Evolutionary conservation across 176 grass and related monocot genomes (phyloP).

Genomic region (Ampelocalamus luodianensis): DNA sequence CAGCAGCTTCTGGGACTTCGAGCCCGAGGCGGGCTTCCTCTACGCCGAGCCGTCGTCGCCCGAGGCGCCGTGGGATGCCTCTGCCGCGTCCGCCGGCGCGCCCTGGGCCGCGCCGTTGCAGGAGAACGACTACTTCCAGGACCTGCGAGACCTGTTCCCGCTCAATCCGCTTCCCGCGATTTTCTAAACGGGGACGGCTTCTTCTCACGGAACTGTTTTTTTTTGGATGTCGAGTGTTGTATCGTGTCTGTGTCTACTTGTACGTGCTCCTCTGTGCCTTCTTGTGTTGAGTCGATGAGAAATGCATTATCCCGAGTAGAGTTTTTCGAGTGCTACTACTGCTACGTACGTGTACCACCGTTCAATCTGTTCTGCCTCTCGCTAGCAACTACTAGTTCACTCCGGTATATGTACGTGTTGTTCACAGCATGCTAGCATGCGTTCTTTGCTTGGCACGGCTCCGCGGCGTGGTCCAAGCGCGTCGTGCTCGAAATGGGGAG

Average conservation of each 20-base stretch:
- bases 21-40: constrained; percentile 40
- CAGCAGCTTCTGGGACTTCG: constrained; percentile 58
- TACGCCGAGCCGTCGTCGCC: constrained; percentile 67
- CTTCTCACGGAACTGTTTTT: not conserved
- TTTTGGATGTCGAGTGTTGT: not conserved
- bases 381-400: not conserved
- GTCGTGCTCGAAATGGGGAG: constrained; percentile 39
- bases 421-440: constrained; percentile 11
- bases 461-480: constrained; percentile 30
- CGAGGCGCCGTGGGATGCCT: constrained; percentile 31
- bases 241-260: not conserved
- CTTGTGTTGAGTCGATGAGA: not conserved
- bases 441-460: not conserved
- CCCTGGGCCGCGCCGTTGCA: constrained; percentile 51
- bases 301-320: constrained; percentile 13
- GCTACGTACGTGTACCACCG: not conserved
- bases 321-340: constrained; percentile 29
- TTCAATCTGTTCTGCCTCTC: not conserved
- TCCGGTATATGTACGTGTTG: too few species aligned
- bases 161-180: constrained; percentile 77
- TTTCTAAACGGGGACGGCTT: constrained; percentile 50
- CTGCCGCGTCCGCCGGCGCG: constrained; percentile 25
- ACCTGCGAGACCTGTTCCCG: constrained; percentile 93
- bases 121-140: constrained; percentile 86
- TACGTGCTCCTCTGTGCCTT: not conserved